Conservation (phyloP, 2,329 filamentous ascomycete species). For the Acrocalymma vagum region DNA sequence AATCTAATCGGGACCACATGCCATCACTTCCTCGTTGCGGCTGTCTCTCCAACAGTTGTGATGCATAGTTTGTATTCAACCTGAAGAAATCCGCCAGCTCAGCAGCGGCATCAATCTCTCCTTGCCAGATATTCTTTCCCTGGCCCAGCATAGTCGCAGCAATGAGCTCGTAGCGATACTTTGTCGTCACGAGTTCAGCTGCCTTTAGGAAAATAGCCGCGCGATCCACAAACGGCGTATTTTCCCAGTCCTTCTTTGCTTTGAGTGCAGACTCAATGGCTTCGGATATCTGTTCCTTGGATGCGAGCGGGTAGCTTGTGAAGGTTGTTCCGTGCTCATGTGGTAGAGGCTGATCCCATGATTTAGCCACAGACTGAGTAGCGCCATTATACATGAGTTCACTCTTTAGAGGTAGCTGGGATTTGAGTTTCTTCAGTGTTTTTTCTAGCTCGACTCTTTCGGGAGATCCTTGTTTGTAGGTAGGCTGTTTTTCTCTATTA, state of each 20-base stretch:
- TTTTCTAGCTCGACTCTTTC: constrained; percentile 35
- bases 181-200: constrained; percentile 84
- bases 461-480: constrained; percentile 35
- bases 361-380: constrained; percentile 29
- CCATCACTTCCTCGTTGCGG: constrained; percentile 81
- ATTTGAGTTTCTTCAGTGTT: constrained; percentile 30
- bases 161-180: constrained; percentile 96
- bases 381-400: constrained; percentile 36
- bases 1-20: constrained; percentile 86
- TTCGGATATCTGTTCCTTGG: constrained; percentile 73
- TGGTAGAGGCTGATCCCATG: constrained; percentile 37
- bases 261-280: constrained; percentile 85
- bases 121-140: constrained; percentile 98
- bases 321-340: constrained; percentile 71
- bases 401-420: constrained; percentile 35
- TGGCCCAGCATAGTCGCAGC: constrained; percentile 94
- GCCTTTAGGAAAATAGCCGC: constrained; percentile 95
- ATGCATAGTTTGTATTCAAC: constrained; percentile 93
- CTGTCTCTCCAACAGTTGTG: constrained; percentile 86
- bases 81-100: constrained; percentile 88
- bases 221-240: constrained; percentile 84
- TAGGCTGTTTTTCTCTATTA: no score
- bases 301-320: constrained; percentile 84
- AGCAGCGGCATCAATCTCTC: constrained; percentile 92
- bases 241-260: constrained; percentile 85